These are phyloP conservation scores for Tolypocladium sp. DNA, from an alignment of 2,329 filamentous ascomycete species.

Conservation along the genomic window DNA sequence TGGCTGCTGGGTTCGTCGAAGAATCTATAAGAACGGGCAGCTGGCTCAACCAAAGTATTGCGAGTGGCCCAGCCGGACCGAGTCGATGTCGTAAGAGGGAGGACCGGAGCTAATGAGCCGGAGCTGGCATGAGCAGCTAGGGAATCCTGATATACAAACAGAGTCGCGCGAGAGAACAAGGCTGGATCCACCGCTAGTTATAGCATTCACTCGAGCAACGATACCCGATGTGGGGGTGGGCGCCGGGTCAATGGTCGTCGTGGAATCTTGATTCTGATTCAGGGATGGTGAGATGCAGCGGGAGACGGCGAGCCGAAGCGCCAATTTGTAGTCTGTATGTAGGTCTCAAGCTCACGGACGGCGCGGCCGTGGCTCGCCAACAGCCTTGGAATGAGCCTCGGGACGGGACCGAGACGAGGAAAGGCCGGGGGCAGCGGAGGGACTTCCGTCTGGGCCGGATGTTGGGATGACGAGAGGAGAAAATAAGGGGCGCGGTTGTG, in stretches of 20 bases:
- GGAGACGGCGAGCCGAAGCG: background rate
- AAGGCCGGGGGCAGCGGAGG: background rate
- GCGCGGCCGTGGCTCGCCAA: background rate
- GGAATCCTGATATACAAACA: background rate
- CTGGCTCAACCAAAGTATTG: background rate
- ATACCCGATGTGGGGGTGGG: background rate
- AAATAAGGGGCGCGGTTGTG: background rate
- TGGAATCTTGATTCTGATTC: background rate
- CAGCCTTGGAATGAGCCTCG: background rate
- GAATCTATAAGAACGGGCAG: background rate
- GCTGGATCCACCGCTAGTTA: background rate
- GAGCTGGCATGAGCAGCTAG: background rate
- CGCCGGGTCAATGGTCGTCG: background rate
- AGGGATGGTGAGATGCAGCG: background rate
- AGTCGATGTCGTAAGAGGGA: slow-evolving; percentile 5
- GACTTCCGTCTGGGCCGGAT: background rate
- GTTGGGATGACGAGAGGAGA: background rate
- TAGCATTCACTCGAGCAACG: background rate
- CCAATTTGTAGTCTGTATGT: background rate
- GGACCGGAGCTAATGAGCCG: background rate
- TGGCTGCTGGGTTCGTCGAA: background rate
- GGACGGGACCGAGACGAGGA: background rate
- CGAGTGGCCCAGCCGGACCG: background rate
- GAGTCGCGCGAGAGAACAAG: background rate
- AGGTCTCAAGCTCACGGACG: background rate